Evolutionary conservation across 2,329 filamentous ascomycete genomes (phyloP), one percentile per base, ranked within the genome.

Genomic region (Verticillium klebahnii): DNA sequence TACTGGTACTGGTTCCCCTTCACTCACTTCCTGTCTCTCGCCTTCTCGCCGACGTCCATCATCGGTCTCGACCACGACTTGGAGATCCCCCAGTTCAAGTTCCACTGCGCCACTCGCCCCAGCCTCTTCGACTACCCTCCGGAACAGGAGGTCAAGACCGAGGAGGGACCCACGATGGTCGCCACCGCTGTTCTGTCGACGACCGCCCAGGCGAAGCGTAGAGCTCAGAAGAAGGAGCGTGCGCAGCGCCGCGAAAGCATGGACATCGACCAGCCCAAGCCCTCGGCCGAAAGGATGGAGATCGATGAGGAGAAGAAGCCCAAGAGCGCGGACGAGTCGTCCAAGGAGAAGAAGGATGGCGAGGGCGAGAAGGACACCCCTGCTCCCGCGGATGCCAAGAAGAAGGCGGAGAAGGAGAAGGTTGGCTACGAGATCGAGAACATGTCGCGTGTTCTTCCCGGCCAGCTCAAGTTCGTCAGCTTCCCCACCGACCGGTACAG

Each of bases 1-100:
- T 99, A 99, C 81, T 99, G 95, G 95, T 99, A 99, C 81, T 99
- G 95, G 95, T 99, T 99, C 86, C 95, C 95, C 63, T 90, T 98
- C 70, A 96, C 95, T 34, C 95, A 99, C 78, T 99, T 99, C 86
- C 77, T 99, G 62, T 96, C 94, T 0, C 83, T 99, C 64, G 93
- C 92, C 71, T 98, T 99, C 78, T 93, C 92, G n/a, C 95, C 95
- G 1, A 99, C 96, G 1, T 91, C 95, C 1, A 91, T 99, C 71
- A 97, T 98, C 69, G 94, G 91, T 63, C 87, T 99, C 31, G 93
- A 99, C 73, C 90, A 96, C 71, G 92, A 97, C 71, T 84, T 99
- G 15, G 92, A 97, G 70, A 92, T 97, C 60, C 93, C 96, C 23
- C 89, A 89, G 72, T 93, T 97, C 85, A 96, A 96, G 75, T 96